phyloP scores from a whole-genome alignment of 805 yeast species.

The Isabelozyma heimii region DNA sequence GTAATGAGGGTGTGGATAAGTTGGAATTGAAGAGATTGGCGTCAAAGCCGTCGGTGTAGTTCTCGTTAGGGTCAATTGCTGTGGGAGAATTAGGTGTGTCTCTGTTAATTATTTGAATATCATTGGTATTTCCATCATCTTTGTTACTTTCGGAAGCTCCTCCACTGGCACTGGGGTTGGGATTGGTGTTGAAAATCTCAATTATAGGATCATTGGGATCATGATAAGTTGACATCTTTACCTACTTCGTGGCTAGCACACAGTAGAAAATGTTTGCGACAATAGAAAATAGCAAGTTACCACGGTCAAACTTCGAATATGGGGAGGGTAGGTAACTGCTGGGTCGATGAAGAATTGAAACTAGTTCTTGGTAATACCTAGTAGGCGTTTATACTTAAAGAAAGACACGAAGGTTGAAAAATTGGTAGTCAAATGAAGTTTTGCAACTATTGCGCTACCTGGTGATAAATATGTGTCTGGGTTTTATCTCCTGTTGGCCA shows the following conservation, averaged over 20 bases:
- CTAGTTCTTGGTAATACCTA: neutral
- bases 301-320: too few species aligned
- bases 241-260: neutral
- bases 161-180: constrained; percentile 14
- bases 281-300: too few species aligned
- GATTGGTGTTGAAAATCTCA: constrained; percentile 7
- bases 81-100: constrained; percentile 6
- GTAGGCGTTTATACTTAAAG: neutral
- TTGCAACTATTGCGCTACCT: neutral
- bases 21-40: constrained; percentile 2
- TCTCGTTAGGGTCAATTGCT: neutral
- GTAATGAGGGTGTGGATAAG: constrained; percentile 5
- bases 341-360: neutral
- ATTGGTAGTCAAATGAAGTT: neutral
- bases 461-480: neutral
- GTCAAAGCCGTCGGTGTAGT: constrained; percentile 6
- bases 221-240: constrained; percentile 4
- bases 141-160: neutral
- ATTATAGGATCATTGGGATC: constrained; percentile 7
- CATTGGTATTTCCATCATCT: constrained; percentile 9
- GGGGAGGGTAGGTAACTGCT: too few species aligned
- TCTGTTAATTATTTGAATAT: constrained; percentile 19
- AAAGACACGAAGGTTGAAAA: neutral
- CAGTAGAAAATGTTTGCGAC: neutral
- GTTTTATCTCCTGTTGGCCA: neutral